Base-by-base conservation (phyloP, 495 filamentous ascomycete species). In the Aspergillus taichungensis region DNA sequence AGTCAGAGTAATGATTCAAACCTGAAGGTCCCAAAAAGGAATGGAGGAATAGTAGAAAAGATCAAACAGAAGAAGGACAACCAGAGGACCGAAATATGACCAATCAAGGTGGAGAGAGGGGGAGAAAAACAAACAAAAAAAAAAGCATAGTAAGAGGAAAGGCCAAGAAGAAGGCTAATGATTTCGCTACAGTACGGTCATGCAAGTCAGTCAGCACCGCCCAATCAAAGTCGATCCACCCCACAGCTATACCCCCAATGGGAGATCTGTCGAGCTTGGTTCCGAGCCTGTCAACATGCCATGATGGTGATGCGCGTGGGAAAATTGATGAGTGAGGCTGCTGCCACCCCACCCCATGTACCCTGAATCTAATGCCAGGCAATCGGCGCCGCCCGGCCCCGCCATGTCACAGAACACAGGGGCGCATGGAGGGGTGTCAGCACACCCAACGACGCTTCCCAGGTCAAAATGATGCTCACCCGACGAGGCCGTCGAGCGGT, bases 361-460 rank as follows among this genome's bases (percentile, higher is more conserved):
- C 8, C 50, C 55, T 33, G 48, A 37, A 38, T 59, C 55, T 11
- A 61, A 47, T 13, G 52, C 32, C 3, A 47, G 42, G 34, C 45
- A 51, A n/a, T 59, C 57, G 28, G 52, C 43, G 8, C 13, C 35
- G 3, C 41, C 52, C n/a, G 45, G 31, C 18, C 47, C 46, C 14
- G 52, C 51, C 36, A 53, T 44, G 40, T 59, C 53, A 34, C 48
- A 50, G 34, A 64, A 62, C 8, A 62, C 39, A 36, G 51, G 28
- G 41, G 59, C 50, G 32, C 31, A 49, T 13, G 56, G 51, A 18
- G 59, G 46, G n/a, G 49, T 42, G 40, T 52, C 50, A n/a, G 60
- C 51, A 34, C 59, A 62, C 48, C 61, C 59, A 46, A 60, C 51
- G 31, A 63, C 46, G 24, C 37, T 48, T 11, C 54, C 40, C 13